phyloP scores from a whole-genome alignment of 2,329 filamentous ascomycete species.

The Fusarium torreyae region DNA sequence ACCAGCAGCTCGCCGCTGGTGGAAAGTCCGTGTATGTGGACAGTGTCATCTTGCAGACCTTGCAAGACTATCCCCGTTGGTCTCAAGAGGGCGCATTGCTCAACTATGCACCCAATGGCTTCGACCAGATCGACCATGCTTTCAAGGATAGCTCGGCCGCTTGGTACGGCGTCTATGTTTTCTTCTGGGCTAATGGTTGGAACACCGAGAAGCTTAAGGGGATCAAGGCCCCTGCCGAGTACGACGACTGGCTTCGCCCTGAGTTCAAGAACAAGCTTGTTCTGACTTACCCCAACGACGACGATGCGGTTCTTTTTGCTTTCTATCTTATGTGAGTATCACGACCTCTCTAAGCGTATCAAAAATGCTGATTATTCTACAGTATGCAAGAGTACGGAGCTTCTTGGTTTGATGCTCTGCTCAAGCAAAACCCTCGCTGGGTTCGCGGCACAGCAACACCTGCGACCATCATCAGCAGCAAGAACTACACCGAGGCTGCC shows the following conservation, averaged over 20 bases:
- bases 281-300: slow-evolving; percentile 71
- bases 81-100: slow-evolving; percentile 62
- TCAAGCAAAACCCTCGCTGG: slow-evolving; percentile 66
- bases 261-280: slow-evolving; percentile 68
- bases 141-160: slow-evolving; percentile 56
- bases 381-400: slow-evolving; percentile 59
- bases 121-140: slow-evolving; percentile 59
- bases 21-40: slow-evolving; percentile 59
- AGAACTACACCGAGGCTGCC: too few species aligned
- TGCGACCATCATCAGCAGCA: neutral
- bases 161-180: slow-evolving; percentile 60
- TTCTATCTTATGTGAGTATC: slow-evolving; percentile 63
- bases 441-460: slow-evolving; percentile 67
- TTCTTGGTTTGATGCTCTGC: slow-evolving; percentile 63
- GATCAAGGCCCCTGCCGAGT: slow-evolving; percentile 54
- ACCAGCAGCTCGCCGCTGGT: slow-evolving; percentile 60
- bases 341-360: fast-evolving
- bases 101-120: slow-evolving; percentile 64
- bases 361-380: neutral
- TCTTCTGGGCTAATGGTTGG: slow-evolving; percentile 54
- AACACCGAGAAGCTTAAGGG: slow-evolving; percentile 53
- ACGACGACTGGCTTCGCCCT: slow-evolving; percentile 61
- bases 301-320: slow-evolving; percentile 68
- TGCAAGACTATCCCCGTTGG: slow-evolving; percentile 68
- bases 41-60: slow-evolving; percentile 60